A percentile compares a stretch with the other conserved stretches of the same genome.
phyloP scores from a whole-genome alignment of 2,329 filamentous ascomycete genomes.

The Rugonectria rugulosa region DNA sequence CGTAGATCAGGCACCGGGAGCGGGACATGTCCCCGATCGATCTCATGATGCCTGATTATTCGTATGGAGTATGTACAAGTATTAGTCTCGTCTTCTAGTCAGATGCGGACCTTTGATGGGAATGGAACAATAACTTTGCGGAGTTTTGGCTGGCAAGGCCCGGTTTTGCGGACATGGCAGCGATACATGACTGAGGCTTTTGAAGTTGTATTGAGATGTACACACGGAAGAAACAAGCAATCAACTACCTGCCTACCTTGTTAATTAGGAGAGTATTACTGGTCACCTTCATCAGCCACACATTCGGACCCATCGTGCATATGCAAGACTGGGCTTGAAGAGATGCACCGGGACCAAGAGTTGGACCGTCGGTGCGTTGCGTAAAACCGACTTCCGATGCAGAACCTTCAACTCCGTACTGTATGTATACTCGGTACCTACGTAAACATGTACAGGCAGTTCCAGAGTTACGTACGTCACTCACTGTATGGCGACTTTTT shows the following conservation, averaged over 20 bases:
- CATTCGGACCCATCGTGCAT: neutral
- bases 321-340: too few relatives aligned
- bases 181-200: neutral
- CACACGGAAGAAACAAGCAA: too few relatives aligned
- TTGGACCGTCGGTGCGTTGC: constrained; percentile 32
- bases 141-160: neutral
- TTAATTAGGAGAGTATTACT: too few relatives aligned
- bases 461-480: too few relatives aligned
- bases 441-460: too few relatives aligned
- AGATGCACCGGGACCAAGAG: constrained; percentile 19
- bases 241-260: too few relatives aligned
- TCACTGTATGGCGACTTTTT: too few relatives aligned
- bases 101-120: neutral
- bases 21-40: neutral
- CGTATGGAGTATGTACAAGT: neutral
- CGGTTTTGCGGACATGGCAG: neutral
- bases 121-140: neutral
- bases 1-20: neutral
- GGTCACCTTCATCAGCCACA: neutral
- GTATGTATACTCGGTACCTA: too few relatives aligned
- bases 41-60: neutral
- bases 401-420: too few relatives aligned
- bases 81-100: too few relatives aligned
- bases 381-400: too few relatives aligned
- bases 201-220: too few relatives aligned